Base-by-base conservation (phyloP, 768 basidiomycete species). In the Lentinus brumalis region DNA sequence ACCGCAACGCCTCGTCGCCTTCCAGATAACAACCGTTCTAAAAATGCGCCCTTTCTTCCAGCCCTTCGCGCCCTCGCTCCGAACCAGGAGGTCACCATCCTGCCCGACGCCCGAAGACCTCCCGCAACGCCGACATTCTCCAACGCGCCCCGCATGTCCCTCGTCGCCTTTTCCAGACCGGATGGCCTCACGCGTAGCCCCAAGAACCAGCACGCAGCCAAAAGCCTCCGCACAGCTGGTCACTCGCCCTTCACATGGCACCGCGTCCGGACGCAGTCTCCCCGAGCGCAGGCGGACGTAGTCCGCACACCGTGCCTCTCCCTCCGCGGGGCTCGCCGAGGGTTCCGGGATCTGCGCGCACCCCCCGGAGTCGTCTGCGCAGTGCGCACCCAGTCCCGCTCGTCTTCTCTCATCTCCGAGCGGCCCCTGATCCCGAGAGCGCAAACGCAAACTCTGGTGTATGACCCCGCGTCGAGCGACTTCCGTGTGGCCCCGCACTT, bases 121-220 rank as follows among this genome's bases (percentile, higher is more conserved):
- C 42, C 60, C 60, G 60, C 39, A 29, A 21, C 47, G n/a, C 60
- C 61, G 61, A 62, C 53, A 50, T 57, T 57, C 56, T 57, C 46
- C 44, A 18, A 11, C 50, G 7, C 26, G 14, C 38, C 11, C 51
- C 42, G 56, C 44, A 31, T 47, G 45, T 39, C 31, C 50, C 11
- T 15, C 38, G 26, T 57, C 46, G 35, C 61, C 61, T 49, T 54
- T 53, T 62, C 45, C 15, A 45, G 61, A 18, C 41, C 56, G 10
- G 35, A 53, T 38, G 45, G 29, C 31, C 52, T 31, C 61, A 62
- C 61, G 61, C 61, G 61, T 4, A 50, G 55, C 55, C 40, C 40
- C 32, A 44, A 42, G 11, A 42, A 8, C 35, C 51, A 45, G 53
- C 31, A 41, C 60, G 52, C 12, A 56, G 50, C 44, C 55, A 52